A percentile compares a stretch with the other conserved stretches of the same genome.
phyloP scores from a whole-genome alignment of 495 filamentous ascomycete genomes.

The Daldinia grandis region DNA sequence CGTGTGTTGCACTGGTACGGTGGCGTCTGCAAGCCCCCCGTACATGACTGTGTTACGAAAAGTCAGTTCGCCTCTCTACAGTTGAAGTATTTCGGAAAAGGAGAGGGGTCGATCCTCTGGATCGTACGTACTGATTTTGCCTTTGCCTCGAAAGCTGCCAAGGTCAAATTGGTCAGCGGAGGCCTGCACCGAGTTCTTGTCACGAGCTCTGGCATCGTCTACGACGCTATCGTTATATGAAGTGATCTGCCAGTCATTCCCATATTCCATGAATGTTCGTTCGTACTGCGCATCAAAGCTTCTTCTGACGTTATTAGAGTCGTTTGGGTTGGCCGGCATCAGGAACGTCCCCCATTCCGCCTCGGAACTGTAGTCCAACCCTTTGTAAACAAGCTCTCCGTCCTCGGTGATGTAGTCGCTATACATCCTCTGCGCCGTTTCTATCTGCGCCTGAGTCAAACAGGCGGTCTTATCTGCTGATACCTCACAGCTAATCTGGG shows the following conservation, averaged over 20 bases:
- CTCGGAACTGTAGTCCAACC: constrained; percentile 53
- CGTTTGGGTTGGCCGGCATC: constrained; percentile 40
- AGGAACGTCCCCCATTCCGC: constrained; percentile 45
- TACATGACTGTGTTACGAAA: constrained; percentile 59
- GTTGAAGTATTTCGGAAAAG: background rate
- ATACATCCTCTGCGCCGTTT: constrained; percentile 62
- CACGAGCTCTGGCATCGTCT: constrained; percentile 43
- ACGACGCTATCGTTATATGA: constrained; percentile 48
- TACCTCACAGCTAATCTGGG: constrained; percentile 57
- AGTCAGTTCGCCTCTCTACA: background rate
- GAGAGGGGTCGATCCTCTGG: background rate
- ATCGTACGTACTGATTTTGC: constrained; percentile 42
- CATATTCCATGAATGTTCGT: constrained; percentile 51
- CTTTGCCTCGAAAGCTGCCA: constrained; percentile 50
- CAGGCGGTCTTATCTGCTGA: constrained; percentile 52
- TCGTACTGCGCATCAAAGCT: constrained; percentile 51
- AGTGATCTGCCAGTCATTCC: constrained; percentile 45
- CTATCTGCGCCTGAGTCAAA: constrained; percentile 61
- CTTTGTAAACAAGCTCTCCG: constrained; percentile 63
- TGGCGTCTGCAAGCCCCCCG: constrained; percentile 62
- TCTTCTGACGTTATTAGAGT: constrained; percentile 36
- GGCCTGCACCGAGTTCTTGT: constrained; percentile 50
- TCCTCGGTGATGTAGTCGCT: constrained; percentile 59
- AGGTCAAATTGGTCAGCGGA: constrained; percentile 58
- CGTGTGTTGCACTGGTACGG: constrained; percentile 56